Conservation (phyloP, 257 asterid species). For the Oldenlandia corymbosa region DNA sequence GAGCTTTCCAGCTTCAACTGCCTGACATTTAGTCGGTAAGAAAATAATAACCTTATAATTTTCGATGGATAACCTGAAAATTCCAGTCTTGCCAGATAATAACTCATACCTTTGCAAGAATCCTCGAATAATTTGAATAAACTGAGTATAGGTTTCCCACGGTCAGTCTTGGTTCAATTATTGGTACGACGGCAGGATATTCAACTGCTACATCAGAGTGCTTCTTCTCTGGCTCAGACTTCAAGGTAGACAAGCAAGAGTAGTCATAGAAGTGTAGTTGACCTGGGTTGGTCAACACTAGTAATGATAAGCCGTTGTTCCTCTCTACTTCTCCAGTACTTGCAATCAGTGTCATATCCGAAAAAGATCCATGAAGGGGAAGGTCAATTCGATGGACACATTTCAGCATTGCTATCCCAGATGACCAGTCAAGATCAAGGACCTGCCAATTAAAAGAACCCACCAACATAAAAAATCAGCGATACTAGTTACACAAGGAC, state of each 20-base stretch:
- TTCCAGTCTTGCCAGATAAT: background rate
- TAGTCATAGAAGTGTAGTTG: slow-evolving; percentile 67
- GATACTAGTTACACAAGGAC: background rate
- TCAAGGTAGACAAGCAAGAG: slow-evolving; percentile 52
- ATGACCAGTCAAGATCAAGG: slow-evolving; percentile 94
- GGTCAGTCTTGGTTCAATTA: slow-evolving; percentile 74
- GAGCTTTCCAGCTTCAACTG: slow-evolving; percentile 43
- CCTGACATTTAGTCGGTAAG: slow-evolving; percentile 38
- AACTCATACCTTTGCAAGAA: slow-evolving; percentile 52
- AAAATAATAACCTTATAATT: background rate
- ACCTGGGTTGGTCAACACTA: slow-evolving; percentile 85
- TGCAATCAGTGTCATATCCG: slow-evolving; percentile 55
- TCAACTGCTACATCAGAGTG: slow-evolving; percentile 41
- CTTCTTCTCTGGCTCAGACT: slow-evolving; percentile 52
- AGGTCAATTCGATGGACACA: slow-evolving; percentile 81
- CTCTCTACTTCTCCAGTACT: slow-evolving; percentile 43
- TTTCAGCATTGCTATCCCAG: slow-evolving; percentile 70
- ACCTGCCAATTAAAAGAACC: slow-evolving; percentile 45
- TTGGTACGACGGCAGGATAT: slow-evolving; percentile 67
- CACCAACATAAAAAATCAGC: background rate
- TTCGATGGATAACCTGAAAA: background rate
- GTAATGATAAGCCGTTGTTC: slow-evolving; percentile 42
- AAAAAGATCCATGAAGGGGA: slow-evolving; percentile 79
- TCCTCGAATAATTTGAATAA: slow-evolving; percentile 28
- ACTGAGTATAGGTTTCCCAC: slow-evolving; percentile 50